Conservation (phyloP, 768 basidiomycete genomes). For the Daedaleopsis sinensis region DNA sequence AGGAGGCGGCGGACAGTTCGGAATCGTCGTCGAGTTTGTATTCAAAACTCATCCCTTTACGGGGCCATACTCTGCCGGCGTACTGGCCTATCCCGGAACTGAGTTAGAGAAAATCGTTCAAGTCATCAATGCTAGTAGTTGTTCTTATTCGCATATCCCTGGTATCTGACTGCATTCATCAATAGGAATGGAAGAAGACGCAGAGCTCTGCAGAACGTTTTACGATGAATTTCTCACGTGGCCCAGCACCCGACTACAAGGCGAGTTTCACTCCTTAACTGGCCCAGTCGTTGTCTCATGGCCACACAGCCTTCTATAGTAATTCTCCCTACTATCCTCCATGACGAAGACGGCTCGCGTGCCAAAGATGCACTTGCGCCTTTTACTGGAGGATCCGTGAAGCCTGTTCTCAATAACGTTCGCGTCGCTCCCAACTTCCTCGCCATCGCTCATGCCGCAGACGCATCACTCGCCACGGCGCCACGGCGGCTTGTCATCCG, state of each 20-base stretch:
- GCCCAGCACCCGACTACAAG: slow-evolving; percentile 21
- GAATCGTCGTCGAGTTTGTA: slow-evolving; percentile 34
- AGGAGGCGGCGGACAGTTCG: slow-evolving; percentile 33
- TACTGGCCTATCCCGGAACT: slow-evolving; percentile 17
- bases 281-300: no score
- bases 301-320: slow-evolving; percentile 16
- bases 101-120: slow-evolving; percentile 15
- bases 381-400: slow-evolving; percentile 16
- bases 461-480: slow-evolving; percentile 13
- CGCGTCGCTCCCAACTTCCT: slow-evolving; percentile 15
- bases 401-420: slow-evolving; percentile 19
- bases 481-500: slow-evolving; percentile 23
- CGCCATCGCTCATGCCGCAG: slow-evolving; percentile 21
- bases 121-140: slow-evolving; percentile 8
- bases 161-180: no score
- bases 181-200: slow-evolving; percentile 15
- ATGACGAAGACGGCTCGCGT: slow-evolving; percentile 19
- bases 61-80: slow-evolving; percentile 17
- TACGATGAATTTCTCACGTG: slow-evolving; percentile 21
- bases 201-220: slow-evolving; percentile 17
- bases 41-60: slow-evolving; percentile 23
- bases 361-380: slow-evolving; percentile 19
- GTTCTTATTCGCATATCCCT: neutral
- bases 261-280: neutral
- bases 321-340: slow-evolving; percentile 11